phyloP scores from a whole-genome alignment of 2,329 filamentous ascomycete genomes.

The Cladorrhinum sp. region DNA sequence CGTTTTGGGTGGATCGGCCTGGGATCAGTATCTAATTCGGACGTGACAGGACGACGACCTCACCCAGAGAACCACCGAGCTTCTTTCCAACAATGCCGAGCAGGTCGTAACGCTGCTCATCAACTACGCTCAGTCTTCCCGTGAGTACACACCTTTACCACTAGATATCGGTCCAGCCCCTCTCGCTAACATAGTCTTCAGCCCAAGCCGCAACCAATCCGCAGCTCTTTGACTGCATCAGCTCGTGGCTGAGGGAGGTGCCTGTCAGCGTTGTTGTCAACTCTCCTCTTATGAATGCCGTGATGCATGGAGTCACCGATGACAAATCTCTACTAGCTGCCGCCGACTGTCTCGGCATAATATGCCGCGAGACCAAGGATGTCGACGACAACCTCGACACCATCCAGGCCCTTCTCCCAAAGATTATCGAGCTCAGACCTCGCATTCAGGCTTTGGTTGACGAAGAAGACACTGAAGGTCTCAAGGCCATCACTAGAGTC shows the following conservation, averaged over 20 bases:
- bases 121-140: conserved; percentile 87
- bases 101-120: conserved; percentile 84
- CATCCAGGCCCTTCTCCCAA: conserved; percentile 80
- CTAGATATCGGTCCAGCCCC: conserved; percentile 3
- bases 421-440: conserved; percentile 71
- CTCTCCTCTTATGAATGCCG: conserved; percentile 77
- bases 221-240: conserved; percentile 89
- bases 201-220: conserved; percentile 79
- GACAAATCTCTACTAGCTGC: conserved; percentile 81
- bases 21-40: conserved; percentile 44
- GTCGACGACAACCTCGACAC: conserved; percentile 84
- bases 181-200: conserved; percentile 37
- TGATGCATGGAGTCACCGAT: conserved; percentile 72
- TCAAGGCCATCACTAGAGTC: conserved; percentile 84
- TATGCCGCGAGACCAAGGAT: conserved; percentile 88
- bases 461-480: conserved; percentile 78
- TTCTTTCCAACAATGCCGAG: conserved; percentile 85
- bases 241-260: conserved; percentile 93
- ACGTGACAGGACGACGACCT: conserved; percentile 89
- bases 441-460: conserved; percentile 73
- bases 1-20: conserved; percentile 35
- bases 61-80: conserved; percentile 75
- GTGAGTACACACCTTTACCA: conserved; percentile 49
- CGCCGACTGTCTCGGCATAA: conserved; percentile 86
- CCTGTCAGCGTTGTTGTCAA: conserved; percentile 78